Base-by-base conservation (phyloP, 306 rosid species). In the Ammopiptanthus mongolicus region DNA sequence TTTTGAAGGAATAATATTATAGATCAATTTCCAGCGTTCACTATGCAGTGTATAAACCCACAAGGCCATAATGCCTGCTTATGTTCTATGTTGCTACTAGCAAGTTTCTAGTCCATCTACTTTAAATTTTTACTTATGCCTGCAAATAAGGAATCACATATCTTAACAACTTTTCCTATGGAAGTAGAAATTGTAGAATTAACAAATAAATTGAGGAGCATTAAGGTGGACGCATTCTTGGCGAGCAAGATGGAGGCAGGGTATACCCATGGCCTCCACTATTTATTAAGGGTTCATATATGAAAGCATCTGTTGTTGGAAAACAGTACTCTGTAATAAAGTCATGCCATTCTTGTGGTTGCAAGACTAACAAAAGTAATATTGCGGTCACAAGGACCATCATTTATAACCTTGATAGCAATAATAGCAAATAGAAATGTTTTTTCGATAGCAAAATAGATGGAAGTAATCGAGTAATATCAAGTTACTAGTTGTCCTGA, bases 1-100 rank as follows among this genome's bases (percentile, higher is more conserved):
- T 29, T 47, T 48, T 42, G 7, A 69, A 52, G 61, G 10, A 25
- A 41, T 60, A 74, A 44, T 10, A 28, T 23, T 10, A 28, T 23
- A 9, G 15, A 60, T 15, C 9, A 4, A 10, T 86, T 90, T 42
- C 80, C 91, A 68, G 78, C 84, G 5, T 37, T 9, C 37, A 36
- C 14, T 19, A 8, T 7, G 37, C 25, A 31, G 39, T 21, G 44
- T 8, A 8, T 42, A 11, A 47, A 14, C 52, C n/a, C 33, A 14
- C 21, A 33, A 19, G 47, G 23, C 5, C 17, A 15, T 41, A 21
- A 21, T 37, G n/a, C 57, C 0, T 70, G 52, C 21, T 5, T 70
- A 1, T 51, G 29, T 65, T 65, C 41, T 21, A 4, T 6, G 52
- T 39, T 71, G 47, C 13, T 41, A 41, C 47, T 41, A 41, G 47